Percentiles rank a stretch among this genome's conserved stretches.
These are phyloP conservation scores for Pyropia haitanensis DNA, from an alignment of 23 red algal genomes.

Conservation along the genomic window DNA sequence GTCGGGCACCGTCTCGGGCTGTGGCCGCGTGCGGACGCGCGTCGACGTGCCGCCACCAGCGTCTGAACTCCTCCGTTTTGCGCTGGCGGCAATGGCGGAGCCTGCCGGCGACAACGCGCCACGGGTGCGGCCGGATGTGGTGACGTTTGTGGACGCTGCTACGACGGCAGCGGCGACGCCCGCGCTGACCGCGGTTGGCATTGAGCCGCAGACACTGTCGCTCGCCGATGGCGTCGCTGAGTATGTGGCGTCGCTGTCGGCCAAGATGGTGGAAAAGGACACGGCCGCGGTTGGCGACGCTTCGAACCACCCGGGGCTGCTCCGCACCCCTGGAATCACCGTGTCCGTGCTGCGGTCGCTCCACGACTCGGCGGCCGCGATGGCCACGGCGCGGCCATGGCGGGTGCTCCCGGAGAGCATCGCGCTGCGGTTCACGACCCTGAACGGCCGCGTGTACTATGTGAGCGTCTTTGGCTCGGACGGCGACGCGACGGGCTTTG, in stretches of 20 bases:
- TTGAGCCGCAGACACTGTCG: slow-evolving; percentile 15
- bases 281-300: slow-evolving; percentile 27
- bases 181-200: slow-evolving; percentile 7
- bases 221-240: slow-evolving; percentile 52
- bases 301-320: slow-evolving; percentile 38
- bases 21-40: slow-evolving; percentile 4
- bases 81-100: slow-evolving; percentile 30
- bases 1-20: slow-evolving; percentile 41
- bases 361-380: slow-evolving; percentile 6
- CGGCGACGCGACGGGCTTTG: slow-evolving; percentile 28
- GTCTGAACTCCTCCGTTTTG: slow-evolving; percentile 13
- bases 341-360: not conserved
- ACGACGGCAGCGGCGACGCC: slow-evolving; percentile 3
- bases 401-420: slow-evolving; percentile 33
- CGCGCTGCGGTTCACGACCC: slow-evolving; percentile 8
- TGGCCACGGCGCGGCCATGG: slow-evolving; percentile 50
- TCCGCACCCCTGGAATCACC: slow-evolving; percentile 9
- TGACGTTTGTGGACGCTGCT: slow-evolving; percentile 39
- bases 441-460: slow-evolving; percentile 14
- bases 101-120: slow-evolving; percentile 19
- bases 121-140: slow-evolving; percentile 19
- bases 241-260: slow-evolving; percentile 38
- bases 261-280: slow-evolving; percentile 23
- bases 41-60: slow-evolving; percentile 9
- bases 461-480: slow-evolving; percentile 27